These are phyloP conservation scores for Trichoderma simmonsii DNA, from an alignment of 2,329 filamentous ascomycete species.

Conservation along the genomic window DNA sequence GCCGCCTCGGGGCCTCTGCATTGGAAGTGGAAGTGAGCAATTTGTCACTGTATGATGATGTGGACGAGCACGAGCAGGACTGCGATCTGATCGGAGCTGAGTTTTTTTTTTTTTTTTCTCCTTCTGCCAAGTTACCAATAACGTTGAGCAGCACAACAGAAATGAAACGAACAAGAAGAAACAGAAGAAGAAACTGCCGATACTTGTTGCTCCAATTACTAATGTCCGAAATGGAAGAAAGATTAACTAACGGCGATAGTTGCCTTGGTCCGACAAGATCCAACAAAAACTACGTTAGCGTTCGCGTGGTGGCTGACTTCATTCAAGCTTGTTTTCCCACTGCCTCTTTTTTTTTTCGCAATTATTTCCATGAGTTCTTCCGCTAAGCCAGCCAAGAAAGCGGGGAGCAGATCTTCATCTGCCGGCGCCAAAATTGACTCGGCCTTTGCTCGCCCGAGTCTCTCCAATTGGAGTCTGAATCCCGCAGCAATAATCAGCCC, in stretches of 20 bases:
- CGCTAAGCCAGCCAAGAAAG: background rate
- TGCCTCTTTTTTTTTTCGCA: background rate
- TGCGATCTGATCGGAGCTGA: background rate
- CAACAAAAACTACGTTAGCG: background rate
- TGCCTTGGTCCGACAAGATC: background rate
- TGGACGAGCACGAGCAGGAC: background rate
- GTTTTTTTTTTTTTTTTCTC: background rate
- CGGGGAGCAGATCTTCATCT: slow-evolving; percentile 4
- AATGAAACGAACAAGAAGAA: background rate
- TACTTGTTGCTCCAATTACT: background rate
- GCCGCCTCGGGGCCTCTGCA: background rate
- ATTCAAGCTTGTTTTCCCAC: background rate
- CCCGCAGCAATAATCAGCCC: background rate
- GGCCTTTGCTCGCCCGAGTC: background rate
- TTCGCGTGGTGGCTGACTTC: background rate
- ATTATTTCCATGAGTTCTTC: background rate
- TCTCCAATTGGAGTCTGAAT: background rate
- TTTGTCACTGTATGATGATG: background rate
- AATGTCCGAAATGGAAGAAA: background rate
- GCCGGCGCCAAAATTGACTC: background rate
- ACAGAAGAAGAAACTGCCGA: no score
- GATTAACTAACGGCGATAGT: background rate
- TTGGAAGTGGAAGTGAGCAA: background rate
- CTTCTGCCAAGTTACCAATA: background rate
- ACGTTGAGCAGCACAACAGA: background rate